Base-by-base conservation (phyloP, 2,329 filamentous ascomycete species). In the Exophiala bonariae region DNA sequence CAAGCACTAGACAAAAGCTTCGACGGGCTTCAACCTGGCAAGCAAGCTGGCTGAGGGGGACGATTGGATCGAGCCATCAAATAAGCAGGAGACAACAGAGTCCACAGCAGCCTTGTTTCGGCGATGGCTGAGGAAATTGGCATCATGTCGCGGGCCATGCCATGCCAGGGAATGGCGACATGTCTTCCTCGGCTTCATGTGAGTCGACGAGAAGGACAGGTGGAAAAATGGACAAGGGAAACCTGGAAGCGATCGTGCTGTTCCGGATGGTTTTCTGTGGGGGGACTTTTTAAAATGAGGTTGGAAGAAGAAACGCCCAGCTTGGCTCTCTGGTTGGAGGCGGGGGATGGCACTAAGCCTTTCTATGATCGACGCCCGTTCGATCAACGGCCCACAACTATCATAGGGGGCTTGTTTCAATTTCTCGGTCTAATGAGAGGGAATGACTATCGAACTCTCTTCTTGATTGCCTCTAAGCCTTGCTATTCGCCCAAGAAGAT, bases 281-380 rank as follows among this genome's bases (percentile, higher is more conserved):
- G 4, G 28, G 41, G 28, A 36, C 14, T 14, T 37, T 50, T 41
- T 41, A 54, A 54, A 44, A 54, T 54, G 47, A 54, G 30, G 47
- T 48, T 46, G 47, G 44, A 48, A 54, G 37, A 46, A 38, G 44
- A 44, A 47, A 45, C 30, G 44, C 26, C 19, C 26, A 14, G 43
- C 44, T 54, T 54, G 51, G 51, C 18, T 41, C n/a, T 26, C 6
- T 26, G 23, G 23, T 26, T 26, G 23, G 23, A 26, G 6, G 23
- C 23, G 23, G 23, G 23, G 6, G 6, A 11, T 6, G 6, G 23
- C 23, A 11, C 23, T 26, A 26, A 6, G 23, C 23, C 23, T 6
- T 26, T 18, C 17, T 26, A 36, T 36, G 38, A 46, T 42, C 42
- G 38, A 46, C 41, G 14, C 20, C 35, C 18, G 32, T 26, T 11